Evolutionary conservation across 495 filamentous ascomycete genomes (phyloP).

Genomic region (Jackrogersella minutella): DNA sequence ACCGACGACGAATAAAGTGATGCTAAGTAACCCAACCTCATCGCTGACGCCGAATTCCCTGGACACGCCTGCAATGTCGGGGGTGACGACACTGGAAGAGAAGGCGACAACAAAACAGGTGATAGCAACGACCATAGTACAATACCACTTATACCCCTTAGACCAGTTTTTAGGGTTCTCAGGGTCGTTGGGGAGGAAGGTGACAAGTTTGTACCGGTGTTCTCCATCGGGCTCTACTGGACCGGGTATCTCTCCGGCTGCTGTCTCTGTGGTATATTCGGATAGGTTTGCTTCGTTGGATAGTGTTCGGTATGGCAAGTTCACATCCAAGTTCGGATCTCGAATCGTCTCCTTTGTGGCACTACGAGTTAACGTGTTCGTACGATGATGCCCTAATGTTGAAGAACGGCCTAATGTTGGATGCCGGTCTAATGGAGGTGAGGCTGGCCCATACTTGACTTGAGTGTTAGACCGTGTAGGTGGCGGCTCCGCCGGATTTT

Average conservation of each 20-base stretch:
- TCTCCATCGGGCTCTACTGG: conserved; percentile 62
- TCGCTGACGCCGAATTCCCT: conserved; percentile 67
- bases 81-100: conserved; percentile 70
- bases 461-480: not conserved
- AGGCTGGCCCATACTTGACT: conserved; percentile 21
- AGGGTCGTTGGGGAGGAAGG: conserved; percentile 70
- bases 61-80: conserved; percentile 68
- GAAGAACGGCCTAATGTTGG: too few species aligned
- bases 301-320: conserved; percentile 71
- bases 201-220: conserved; percentile 74
- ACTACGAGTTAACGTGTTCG: conserved; percentile 24
- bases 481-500: not conserved
- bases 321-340: conserved; percentile 48
- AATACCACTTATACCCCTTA: conserved; percentile 70
- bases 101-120: conserved; percentile 74
- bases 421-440: too few species aligned
- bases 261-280: conserved; percentile 71
- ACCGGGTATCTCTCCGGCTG: conserved; percentile 66
- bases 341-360: conserved; percentile 31
- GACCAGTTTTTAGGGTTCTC: conserved; percentile 76
- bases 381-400: conserved; percentile 12
- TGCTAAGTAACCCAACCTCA: conserved; percentile 71
- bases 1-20: conserved; percentile 80
- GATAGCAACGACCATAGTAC: conserved; percentile 69
- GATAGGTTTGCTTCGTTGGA: conserved; percentile 65